phyloP scores from a whole-genome alignment of 371 early-diverging fungal genomes.

The Lichtheimia ornata region DNA sequence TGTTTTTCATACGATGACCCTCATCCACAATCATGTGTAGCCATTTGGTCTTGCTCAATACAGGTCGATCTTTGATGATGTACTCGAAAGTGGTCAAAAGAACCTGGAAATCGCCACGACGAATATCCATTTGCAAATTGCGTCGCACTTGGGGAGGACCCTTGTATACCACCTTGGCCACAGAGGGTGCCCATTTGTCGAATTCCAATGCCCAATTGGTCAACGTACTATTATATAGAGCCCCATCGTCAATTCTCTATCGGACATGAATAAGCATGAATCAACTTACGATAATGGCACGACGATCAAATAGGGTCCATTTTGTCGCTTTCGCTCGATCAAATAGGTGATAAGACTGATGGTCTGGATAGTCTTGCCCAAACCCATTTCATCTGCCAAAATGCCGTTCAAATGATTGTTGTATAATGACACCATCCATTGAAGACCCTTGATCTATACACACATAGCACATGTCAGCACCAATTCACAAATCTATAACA shows the following conservation, averaged over 20 bases:
- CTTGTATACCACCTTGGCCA: constrained; percentile 88
- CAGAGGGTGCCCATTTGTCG: constrained; percentile 97
- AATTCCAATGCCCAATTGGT: constrained; percentile 98
- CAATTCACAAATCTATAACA: not conserved
- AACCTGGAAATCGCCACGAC: constrained; percentile 86
- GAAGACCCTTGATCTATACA: constrained; percentile 88
- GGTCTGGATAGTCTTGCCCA: constrained; percentile 98
- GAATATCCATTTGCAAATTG: constrained; percentile 70
- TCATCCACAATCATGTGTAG: constrained; percentile 97
- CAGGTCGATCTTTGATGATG: constrained; percentile 87
- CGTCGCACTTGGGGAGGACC: constrained; percentile 78
- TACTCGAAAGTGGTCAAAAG: constrained; percentile 98
- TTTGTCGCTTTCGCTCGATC: constrained; percentile 88
- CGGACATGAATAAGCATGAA: not conserved
- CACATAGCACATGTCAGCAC: not conserved
- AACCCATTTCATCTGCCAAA: constrained; percentile 98
- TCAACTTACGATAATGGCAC: constrained; percentile 84
- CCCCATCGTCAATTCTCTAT: not conserved
- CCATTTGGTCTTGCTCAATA: constrained; percentile 89
- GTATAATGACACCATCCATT: constrained; percentile 98
- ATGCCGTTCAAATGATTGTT: constrained; percentile 97
- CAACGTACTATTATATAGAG: constrained; percentile 59
- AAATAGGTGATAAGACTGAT: constrained; percentile 95
- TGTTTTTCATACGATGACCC: constrained; percentile 98
- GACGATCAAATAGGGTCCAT: constrained; percentile 92